Conservation (phyloP, 257 asterid species). For the Fraxinus anomala region DNA sequence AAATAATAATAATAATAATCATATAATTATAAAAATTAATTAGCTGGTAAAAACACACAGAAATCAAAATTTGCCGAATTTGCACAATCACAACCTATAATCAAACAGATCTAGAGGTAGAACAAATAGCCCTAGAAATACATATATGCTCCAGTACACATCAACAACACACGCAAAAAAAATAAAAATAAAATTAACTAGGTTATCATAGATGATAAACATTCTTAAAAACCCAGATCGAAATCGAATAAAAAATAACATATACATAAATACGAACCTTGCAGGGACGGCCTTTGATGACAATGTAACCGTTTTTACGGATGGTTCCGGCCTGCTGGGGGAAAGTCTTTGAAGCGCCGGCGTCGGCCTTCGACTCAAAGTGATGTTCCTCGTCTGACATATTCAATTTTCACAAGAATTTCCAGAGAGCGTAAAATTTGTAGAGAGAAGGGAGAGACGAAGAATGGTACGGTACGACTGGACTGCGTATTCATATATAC, state of each 20-base stretch:
- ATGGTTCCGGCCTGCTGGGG: neutral
- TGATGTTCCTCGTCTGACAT: neutral
- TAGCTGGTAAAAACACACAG: neutral
- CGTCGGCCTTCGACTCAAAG: constrained; percentile 1
- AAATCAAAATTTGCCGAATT: neutral
- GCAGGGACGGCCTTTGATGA: neutral
- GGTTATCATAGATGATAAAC: neutral
- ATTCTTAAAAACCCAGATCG: neutral
- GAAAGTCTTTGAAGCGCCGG: neutral
- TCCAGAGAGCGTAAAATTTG: neutral
- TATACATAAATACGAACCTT: neutral
- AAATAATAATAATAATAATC: neutral
- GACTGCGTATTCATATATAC: neutral
- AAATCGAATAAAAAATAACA: neutral
- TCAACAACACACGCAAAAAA: neutral
- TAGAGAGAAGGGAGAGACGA: neutral
- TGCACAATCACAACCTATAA: neutral
- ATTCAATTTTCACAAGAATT: neutral
- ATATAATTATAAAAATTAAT: neutral
- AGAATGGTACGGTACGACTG: neutral
- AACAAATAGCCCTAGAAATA: neutral
- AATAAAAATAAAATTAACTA: too few relatives aligned
- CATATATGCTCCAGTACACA: neutral
- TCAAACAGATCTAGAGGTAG: neutral
- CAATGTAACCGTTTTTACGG: neutral